Evolutionary conservation across 352 stramenopile genomes (phyloP), one percentile per base, ranked within the genome.

Genomic region (Pythium angustatum): DNA sequence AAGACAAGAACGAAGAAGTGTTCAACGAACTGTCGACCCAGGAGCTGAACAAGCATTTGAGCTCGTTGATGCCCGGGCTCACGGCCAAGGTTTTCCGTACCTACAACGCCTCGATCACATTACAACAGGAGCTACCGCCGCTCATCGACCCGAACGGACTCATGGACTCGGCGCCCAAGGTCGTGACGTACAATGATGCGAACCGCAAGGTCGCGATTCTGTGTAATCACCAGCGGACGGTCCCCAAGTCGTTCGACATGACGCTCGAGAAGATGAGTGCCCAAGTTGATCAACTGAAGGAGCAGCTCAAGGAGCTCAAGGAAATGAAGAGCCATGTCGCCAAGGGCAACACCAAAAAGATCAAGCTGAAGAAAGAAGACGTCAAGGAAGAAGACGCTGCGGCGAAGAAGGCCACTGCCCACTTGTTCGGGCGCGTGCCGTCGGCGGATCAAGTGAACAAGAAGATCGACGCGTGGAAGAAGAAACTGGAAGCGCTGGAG

Each of bases 81-180:
- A 98, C 95, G 31, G 98, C 98, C 49, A 99, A 99, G 79, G 98
- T 99, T 0, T 99, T 99, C 77, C 96, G 98, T 98, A 99, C 98
- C 30, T 99, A 99, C 85, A 99, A 99, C 81, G 98, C 98, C 5
- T 99, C 96, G 1, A 93, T 99, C 45, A 99, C 98, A 36, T 83
- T 99, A 30, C 94, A 99, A 73, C 93, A 98, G 71, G 93, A 99
- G 79, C 78, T 99, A 40, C 86, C 84, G 43, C 62, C 68, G 2
- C 64, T 71, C 3, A 61, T 94, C 24, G 83, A 93, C 40, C 73
- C 74, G 2, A 64, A 87, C 22, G 82, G 82, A 11, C 77, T 73
- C 27, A 79, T 90, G 76, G 85, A 93, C 34, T 77, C 83, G 1
- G 66, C 85, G 1, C 82, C 93, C 34, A 98, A 98, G 81, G 91